Percentiles rank a stretch among this genome's conserved stretches.
phyloP scores from a whole-genome alignment of 495 filamentous ascomycete species.

The Peziza echinospora region DNA sequence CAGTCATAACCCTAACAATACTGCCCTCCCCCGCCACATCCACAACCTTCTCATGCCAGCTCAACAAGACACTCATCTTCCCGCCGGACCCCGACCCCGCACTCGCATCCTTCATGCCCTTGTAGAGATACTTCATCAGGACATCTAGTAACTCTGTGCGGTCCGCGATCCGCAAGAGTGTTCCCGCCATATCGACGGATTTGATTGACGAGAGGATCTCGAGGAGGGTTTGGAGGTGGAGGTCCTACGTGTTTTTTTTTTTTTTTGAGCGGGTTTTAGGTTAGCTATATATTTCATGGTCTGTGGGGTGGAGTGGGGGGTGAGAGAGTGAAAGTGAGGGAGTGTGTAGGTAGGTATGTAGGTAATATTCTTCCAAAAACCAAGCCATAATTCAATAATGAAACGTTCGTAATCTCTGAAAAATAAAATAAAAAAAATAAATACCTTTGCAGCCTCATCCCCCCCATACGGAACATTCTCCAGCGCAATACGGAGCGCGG shows the following conservation, averaged over 20 bases:
- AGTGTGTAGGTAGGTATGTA: too few relatives aligned
- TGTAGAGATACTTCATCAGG: constrained; percentile 40
- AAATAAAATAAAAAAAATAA: too few relatives aligned
- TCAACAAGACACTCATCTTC: constrained; percentile 41
- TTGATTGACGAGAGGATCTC: constrained; percentile 54
- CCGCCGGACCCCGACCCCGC: constrained; percentile 2
- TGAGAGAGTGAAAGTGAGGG: too few relatives aligned
- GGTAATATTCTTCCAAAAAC: too few relatives aligned
- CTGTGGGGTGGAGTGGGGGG: too few relatives aligned
- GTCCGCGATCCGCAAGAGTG: constrained; percentile 40
- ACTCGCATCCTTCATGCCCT: constrained; percentile 37
- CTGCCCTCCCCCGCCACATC: constrained; percentile 48
- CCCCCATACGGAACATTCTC: constrained; percentile 51
- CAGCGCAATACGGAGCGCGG: constrained; percentile 39
- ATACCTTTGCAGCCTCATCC: constrained; percentile 26
- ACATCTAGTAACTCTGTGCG: constrained; percentile 38
- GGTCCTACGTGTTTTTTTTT: too few relatives aligned
- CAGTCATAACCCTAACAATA: constrained; percentile 57
- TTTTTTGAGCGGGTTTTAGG: too few relatives aligned
- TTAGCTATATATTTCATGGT: too few relatives aligned
- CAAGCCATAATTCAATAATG: too few relatives aligned
- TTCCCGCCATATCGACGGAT: constrained; percentile 49
- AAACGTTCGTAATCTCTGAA: too few relatives aligned
- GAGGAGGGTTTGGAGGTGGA: constrained; percentile 44
- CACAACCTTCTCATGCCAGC: constrained; percentile 64